Base-by-base conservation (phyloP, 257 asterid species). In the Nicotiana tabacum region DNA sequence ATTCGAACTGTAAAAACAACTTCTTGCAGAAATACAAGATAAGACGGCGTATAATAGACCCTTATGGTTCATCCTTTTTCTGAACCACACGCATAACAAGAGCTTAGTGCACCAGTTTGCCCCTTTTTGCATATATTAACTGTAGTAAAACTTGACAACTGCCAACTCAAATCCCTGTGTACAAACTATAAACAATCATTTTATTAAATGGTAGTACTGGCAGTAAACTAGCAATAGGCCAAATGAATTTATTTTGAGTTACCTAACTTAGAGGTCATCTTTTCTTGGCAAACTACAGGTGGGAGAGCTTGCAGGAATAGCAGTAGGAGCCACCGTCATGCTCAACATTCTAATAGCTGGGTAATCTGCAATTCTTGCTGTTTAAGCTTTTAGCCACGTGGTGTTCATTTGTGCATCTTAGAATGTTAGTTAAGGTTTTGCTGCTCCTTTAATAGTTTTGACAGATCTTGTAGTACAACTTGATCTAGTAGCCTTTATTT, bases 281-380 rank as follows among this genome's bases (percentile, higher is more conserved):
- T 29, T 51, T 39, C 77, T 68, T 74, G 32, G 29, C 16, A 76
- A 72, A 69, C 2, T 17, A 56, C 86, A 95, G 98, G 97, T 92
- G 43, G 98, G 98, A 35, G 97, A 95, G 92, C 94, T 95, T 9
- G 97, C 98, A 30, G 96, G 96, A 43, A 92, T 95, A 24, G 98
- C 98, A 9, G 93, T 95, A 30, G 98, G 98, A 89, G 98, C 98
- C 43, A 93, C 96, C 35, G 98, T 93, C 64, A 92, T 91, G 98
- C 95, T 95, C 83, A 93, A 95, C 77, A 90, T 91, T 46, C 94
- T 93, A 55, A 90, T 93, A 51, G 98, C 98, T 35, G 98, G 98
- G 98, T 93, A 91, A 66, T 56, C 86, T 35, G 24, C 33, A 46
- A 16, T 15, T 43, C 15, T 13, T 81, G 39, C 32, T 46, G 9